phyloP scores from a whole-genome alignment of 208 protist species.

The Crithidia thermophila region DNA sequence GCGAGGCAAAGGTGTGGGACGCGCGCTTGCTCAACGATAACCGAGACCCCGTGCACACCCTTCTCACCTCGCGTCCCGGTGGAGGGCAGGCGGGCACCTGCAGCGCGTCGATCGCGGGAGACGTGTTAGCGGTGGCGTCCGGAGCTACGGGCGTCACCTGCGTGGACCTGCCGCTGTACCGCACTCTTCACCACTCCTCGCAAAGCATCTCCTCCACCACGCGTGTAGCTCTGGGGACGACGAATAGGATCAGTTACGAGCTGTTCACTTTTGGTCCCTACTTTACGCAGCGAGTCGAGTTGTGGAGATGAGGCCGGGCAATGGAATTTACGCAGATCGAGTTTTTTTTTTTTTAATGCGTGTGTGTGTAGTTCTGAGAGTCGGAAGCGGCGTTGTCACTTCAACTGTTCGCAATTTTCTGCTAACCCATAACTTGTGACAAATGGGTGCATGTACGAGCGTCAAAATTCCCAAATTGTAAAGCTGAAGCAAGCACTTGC shows the following conservation, averaged over 20 bases:
- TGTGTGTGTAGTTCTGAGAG: no score
- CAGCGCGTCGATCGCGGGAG: constrained; percentile 7
- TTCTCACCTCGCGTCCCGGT: constrained; percentile 19
- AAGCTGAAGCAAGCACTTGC: no score
- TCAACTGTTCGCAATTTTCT: no score
- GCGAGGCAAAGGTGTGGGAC: constrained; percentile 74
- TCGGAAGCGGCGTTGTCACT: no score
- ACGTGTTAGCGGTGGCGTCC: constrained; percentile 21
- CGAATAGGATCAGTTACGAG: constrained; percentile 8
- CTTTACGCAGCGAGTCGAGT: constrained; percentile 24
- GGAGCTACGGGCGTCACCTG: constrained; percentile 30
- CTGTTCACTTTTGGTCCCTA: constrained; percentile 25
- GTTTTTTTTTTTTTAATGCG: constrained; percentile 2
- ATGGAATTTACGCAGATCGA: background rate
- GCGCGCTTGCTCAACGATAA: constrained; percentile 37
- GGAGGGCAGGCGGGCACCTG: constrained; percentile 26
- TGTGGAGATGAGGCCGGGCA: background rate
- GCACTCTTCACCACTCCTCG: constrained; percentile 21
- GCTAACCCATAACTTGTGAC: no score
- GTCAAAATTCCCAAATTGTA: no score
- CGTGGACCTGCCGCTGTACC: constrained; percentile 27
- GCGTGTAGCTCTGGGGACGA: constrained; percentile 15
- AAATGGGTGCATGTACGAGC: no score
- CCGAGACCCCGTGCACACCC: constrained; percentile 38
- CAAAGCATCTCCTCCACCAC: constrained; percentile 24